Evolutionary conservation across 129 eudicot genomes (phyloP).

Genomic region (Rutidosis leptorrhynchoides): DNA sequence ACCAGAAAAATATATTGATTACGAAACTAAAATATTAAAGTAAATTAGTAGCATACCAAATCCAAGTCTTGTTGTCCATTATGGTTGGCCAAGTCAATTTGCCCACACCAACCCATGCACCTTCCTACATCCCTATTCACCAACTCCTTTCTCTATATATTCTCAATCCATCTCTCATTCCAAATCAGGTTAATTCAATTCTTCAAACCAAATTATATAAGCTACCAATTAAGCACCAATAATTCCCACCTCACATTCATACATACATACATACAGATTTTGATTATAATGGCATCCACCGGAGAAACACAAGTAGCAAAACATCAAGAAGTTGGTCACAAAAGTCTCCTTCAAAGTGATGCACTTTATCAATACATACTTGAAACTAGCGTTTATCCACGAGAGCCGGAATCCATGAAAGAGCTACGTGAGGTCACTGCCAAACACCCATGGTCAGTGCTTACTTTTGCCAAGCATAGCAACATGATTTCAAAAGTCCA

Average conservation of each 20-base stretch:
- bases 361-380: conserved; percentile 57
- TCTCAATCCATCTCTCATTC: conserved; percentile 9
- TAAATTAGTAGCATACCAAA: background rate
- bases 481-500: no score
- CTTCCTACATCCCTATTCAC: conserved; percentile 5
- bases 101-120: conserved; percentile 18
- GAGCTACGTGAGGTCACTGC: conserved; percentile 57
- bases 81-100: conserved; percentile 14
- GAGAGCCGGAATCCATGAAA: conserved; percentile 58
- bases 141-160: conserved; percentile 1
- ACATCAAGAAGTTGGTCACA: conserved; percentile 61
- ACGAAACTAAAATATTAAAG: background rate
- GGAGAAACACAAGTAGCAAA: conserved; percentile 32
- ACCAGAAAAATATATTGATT: no score
- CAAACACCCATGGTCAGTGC: conserved; percentile 46
- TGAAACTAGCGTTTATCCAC: conserved; percentile 57
- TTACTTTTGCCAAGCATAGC: background rate
- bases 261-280: background rate
- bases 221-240: background rate
- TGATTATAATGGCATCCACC: conserved; percentile 22
- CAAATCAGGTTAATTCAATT: conserved; percentile 16
- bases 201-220: background rate
- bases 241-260: background rate
- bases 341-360: conserved; percentile 58
- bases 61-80: background rate